Conservation (phyloP, 2,329 filamentous ascomycete species). For the Neonectria hederae region DNA sequence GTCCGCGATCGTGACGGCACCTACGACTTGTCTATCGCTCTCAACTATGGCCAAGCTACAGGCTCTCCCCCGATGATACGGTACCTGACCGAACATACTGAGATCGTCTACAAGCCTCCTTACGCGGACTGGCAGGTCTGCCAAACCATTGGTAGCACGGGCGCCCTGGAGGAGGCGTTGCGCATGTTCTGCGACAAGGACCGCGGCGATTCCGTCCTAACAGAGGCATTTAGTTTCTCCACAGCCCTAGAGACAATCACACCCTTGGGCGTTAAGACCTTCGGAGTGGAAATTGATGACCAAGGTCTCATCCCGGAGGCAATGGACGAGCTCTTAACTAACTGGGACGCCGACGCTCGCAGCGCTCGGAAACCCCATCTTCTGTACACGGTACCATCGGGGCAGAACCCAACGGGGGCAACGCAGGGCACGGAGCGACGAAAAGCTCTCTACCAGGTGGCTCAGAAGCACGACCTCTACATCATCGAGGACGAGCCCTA, state of each 20-base stretch:
- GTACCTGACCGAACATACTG: constrained; percentile 94
- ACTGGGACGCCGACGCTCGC: constrained; percentile 58
- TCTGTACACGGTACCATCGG: constrained; percentile 73
- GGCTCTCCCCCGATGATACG: constrained; percentile 88
- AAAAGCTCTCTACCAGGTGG: constrained; percentile 77
- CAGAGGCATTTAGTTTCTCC: constrained; percentile 92
- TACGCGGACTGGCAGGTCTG: constrained; percentile 91
- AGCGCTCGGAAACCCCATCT: constrained; percentile 62
- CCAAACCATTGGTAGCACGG: constrained; percentile 87
- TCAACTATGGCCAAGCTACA: constrained; percentile 92
- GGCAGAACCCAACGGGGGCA: constrained; percentile 90
- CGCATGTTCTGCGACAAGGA: constrained; percentile 79
- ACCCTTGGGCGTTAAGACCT: constrained; percentile 62
- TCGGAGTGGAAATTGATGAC: constrained; percentile 62
- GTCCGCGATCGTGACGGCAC: constrained; percentile 63
- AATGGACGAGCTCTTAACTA: constrained; percentile 61
- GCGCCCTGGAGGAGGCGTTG: constrained; percentile 82
- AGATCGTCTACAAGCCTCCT: constrained; percentile 85
- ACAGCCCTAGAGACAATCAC: constrained; percentile 69
- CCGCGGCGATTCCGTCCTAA: constrained; percentile 80
- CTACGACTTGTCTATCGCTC: constrained; percentile 83
- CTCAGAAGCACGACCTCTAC: constrained; percentile 84
- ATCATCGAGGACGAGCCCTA: constrained; percentile 96
- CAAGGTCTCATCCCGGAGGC: constrained; percentile 62
- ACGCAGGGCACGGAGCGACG: constrained; percentile 77